A percentile compares a stretch with the other conserved stretches of the same genome.
phyloP scores from a whole-genome alignment of 148 eudicot species.

The Arbutus unedo region DNA sequence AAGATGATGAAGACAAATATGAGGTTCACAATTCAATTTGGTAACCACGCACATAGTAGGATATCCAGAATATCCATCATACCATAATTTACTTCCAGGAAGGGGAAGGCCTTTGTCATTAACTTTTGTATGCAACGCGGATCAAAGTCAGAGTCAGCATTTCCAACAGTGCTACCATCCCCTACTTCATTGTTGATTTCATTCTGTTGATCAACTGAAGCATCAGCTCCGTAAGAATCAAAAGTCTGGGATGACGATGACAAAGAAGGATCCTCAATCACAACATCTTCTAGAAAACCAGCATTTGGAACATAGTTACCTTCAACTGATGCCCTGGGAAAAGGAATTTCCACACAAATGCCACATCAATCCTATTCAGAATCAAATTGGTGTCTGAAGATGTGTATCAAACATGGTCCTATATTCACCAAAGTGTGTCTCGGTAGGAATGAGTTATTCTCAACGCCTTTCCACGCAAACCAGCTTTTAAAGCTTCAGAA shows the following conservation, averaged over 20 bases:
- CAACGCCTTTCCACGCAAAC: conserved; percentile 88
- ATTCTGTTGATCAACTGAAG: conserved; percentile 35
- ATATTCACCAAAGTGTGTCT: conserved; percentile 71
- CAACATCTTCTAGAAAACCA: conserved; percentile 72
- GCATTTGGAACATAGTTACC: conserved; percentile 74
- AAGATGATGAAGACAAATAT: conserved; percentile 10
- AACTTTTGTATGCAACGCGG: conserved; percentile 82
- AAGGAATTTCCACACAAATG: conserved; percentile 7
- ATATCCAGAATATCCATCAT: conserved; percentile 20
- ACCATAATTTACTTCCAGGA: conserved; percentile 94
- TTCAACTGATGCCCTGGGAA: conserved; percentile 75
- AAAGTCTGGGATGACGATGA: conserved; percentile 33
- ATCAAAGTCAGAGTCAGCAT: conserved; percentile 26
- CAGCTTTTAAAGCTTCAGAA: conserved; percentile 75
- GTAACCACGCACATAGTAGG: neutral
- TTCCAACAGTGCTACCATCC: conserved; percentile 29
- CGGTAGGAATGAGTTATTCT: conserved; percentile 62
- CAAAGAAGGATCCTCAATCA: conserved; percentile 71
- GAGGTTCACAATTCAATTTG: neutral
- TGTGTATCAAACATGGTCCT: neutral
- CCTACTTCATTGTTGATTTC: conserved; percentile 30
- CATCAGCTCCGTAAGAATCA: conserved; percentile 42
- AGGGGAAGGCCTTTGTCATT: conserved; percentile 91
- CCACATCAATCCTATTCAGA: neutral
- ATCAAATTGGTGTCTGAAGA: neutral